Percentiles rank a stretch among this genome's conserved stretches.
phyloP scores from a whole-genome alignment of 2,329 filamentous ascomycete species.

The Aspergillus unguis region DNA sequence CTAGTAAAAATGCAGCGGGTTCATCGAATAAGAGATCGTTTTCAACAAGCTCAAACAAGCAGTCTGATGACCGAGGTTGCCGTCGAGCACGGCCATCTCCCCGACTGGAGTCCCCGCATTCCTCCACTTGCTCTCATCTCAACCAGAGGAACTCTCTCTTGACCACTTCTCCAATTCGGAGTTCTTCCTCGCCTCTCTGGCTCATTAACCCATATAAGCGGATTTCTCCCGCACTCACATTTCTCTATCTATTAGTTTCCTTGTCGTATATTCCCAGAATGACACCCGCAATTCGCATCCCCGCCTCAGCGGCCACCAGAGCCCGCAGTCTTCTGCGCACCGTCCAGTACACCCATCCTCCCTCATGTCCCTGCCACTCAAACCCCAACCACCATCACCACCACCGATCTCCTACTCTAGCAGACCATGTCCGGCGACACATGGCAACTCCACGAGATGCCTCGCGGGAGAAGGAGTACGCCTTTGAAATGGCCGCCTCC shows the following conservation, averaged over 20 bases:
- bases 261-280: slow-evolving; percentile 20
- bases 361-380: slow-evolving; percentile 86
- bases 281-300: slow-evolving; percentile 44
- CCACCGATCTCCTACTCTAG: slow-evolving; percentile 50
- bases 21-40: not conserved
- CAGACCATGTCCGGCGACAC: slow-evolving; percentile 56
- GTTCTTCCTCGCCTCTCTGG: not conserved
- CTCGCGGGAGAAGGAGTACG: slow-evolving; percentile 83
- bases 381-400: slow-evolving; percentile 83
- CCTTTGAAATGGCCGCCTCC: slow-evolving; percentile 97
- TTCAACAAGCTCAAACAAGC: not conserved
- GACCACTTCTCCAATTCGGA: slow-evolving; percentile 5
- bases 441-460: slow-evolving; percentile 75
- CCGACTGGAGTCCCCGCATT: slow-evolving; percentile 10
- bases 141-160: not conserved
- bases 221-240: not conserved
- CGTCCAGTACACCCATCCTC: slow-evolving; percentile 86
- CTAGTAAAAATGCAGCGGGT: no score
- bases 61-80: not conserved
- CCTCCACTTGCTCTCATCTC: not conserved
- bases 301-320: slow-evolving; percentile 45
- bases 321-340: slow-evolving; percentile 68
- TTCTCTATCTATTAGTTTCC: not conserved
- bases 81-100: slow-evolving; percentile 4
- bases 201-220: not conserved